A percentile compares a stretch with the other conserved stretches of the same genome.
Conservation (phyloP, 331 rosid species). For the Acacia pycnantha region DNA sequence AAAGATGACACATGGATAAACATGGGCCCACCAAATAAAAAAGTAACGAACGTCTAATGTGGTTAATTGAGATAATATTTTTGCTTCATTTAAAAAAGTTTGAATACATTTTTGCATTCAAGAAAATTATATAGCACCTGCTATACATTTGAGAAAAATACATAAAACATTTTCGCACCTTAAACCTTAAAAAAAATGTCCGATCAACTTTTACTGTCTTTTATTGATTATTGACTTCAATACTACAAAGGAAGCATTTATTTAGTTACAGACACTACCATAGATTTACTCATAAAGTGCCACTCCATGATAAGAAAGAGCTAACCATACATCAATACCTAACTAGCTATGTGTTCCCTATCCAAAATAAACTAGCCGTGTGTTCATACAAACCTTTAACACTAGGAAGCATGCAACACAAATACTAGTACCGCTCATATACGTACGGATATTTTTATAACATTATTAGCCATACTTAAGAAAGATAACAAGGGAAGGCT, state of each 20-base stretch:
- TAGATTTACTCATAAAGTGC: neutral
- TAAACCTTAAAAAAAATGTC: no score
- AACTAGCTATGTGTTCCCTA: neutral
- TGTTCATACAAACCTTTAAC: neutral
- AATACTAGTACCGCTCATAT: neutral
- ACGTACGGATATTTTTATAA: neutral
- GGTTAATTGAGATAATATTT: no score
- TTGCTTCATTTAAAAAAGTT: no score
- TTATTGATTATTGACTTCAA: no score
- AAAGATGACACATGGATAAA: no score
- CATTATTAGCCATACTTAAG: neutral
- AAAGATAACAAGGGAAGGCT: conserved; percentile 2
- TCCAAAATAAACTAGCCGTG: neutral
- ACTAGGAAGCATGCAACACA: neutral
- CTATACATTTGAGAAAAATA: no score
- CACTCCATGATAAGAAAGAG: neutral
- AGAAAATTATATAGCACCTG: no score
- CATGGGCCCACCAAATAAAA: no score
- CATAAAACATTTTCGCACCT: fast-evolving
- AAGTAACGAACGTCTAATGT: no score
- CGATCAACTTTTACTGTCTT: no score
- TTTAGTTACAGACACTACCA: neutral
- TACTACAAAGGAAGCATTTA: neutral
- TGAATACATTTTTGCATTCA: no score
- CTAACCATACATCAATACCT: neutral